Evolutionary conservation across 2,329 filamentous ascomycete genomes (phyloP), one percentile per base, ranked within the genome.

Genomic region (Laburnicola sp.): DNA sequence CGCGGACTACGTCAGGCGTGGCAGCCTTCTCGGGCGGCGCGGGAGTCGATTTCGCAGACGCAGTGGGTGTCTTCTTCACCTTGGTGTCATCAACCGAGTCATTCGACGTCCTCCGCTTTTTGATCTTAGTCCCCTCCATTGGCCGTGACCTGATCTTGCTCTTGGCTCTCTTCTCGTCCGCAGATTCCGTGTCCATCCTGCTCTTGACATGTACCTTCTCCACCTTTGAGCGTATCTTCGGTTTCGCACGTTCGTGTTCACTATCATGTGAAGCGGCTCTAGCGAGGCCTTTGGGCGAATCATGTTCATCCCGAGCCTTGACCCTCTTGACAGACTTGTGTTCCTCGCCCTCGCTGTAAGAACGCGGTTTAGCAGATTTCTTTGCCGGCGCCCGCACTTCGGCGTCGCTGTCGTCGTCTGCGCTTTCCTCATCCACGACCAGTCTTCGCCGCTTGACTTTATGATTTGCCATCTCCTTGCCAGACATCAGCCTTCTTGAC

Each of bases 361-460:
- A 69, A 9, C 69, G 63, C 36, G 62, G 64, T 27, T 71, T 70
- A 9, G 45, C 25, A 25, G 54, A 51, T 46, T 71, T 72, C 53
- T 69, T 65, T 22, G 57, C 63, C 6, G 68, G 68, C 10, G 68
- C 64, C 22, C 70, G 68, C n/a, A 71, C 68, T 43, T 72, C 69
- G 39, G 71, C 68, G 34, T 73, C 70, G 45, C 64, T 71, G 40
- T 72, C 68, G 2, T 72, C 69, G 16, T 69, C 64, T 3, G 69
- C 70, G 3, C 63, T 61, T 11, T 72, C 71, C 11, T 72, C 69
- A 11, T 64, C 60, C 2, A 71, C 68, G 4, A 71, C 65, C 4
- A 63, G 53, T 51, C 71, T 66, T 32, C 64, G 62, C 39, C 67
- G 59, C 49, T 69, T 65, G 9, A 63, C 69, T 38, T 68, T 66